These are phyloP conservation scores for Diaporthe citri DNA, from an alignment of 2,329 filamentous ascomycete genomes.

Conservation along the genomic window DNA sequence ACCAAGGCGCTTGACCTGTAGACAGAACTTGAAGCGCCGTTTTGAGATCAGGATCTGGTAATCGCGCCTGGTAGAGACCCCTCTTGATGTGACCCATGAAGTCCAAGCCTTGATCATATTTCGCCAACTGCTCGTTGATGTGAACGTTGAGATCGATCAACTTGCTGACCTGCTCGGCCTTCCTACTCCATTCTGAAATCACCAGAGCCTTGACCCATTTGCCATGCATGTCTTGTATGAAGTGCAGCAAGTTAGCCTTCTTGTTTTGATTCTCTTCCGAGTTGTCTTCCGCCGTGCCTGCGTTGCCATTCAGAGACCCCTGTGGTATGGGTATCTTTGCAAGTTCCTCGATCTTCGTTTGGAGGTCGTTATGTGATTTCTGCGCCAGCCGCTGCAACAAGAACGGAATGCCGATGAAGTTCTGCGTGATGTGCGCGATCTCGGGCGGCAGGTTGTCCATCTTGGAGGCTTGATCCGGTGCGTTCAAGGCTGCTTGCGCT, in stretches of 20 bases:
- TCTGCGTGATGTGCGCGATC: constrained; percentile 78
- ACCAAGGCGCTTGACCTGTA: constrained; percentile 80
- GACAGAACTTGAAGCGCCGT: constrained; percentile 89
- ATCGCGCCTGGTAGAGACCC: constrained; percentile 77
- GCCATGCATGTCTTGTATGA: constrained; percentile 82
- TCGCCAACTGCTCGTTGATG: constrained; percentile 72
- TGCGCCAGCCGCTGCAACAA: constrained; percentile 85
- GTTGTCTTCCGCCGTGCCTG: constrained; percentile 63
- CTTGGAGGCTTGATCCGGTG: constrained; percentile 50
- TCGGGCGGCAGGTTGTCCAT: constrained; percentile 73
- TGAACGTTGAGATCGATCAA: constrained; percentile 89
- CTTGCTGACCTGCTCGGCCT: constrained; percentile 82
- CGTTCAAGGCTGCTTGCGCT: constrained; percentile 43
- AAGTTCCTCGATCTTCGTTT: constrained; percentile 77
- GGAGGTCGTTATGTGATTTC: constrained; percentile 83
- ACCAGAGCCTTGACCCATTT: constrained; percentile 96
- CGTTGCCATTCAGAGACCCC: constrained; percentile 62
- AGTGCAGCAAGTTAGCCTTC: constrained; percentile 80
- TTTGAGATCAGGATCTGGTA: constrained; percentile 90
- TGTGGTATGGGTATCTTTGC: constrained; percentile 74
- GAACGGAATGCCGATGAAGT: constrained; percentile 80
- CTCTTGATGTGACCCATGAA: constrained; percentile 79
- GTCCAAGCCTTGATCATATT: constrained; percentile 72
- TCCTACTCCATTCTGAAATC: constrained; percentile 89
- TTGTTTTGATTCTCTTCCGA: constrained; percentile 78